Evolutionary conservation across 257 asterid genomes (phyloP), one percentile per base, ranked within the genome.

Genomic region (Nicotiana tabacum): DNA sequence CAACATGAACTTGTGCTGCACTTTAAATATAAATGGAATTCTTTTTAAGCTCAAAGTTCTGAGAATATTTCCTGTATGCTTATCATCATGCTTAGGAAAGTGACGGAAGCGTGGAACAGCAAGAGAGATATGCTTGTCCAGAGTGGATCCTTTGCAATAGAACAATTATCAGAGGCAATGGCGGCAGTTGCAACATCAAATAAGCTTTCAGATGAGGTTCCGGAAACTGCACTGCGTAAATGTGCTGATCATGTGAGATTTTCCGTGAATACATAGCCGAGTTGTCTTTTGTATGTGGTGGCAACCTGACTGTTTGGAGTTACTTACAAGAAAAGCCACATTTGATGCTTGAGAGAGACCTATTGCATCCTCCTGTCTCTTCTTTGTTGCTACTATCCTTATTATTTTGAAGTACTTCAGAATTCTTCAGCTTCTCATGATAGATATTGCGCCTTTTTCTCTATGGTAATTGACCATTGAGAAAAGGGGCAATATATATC

Each of bases 81-180:
- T 70, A 27, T 48, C 15, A 24, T 74, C 79, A 74, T 74, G 79
- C 62, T 78, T 89, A 96, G 99, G 91, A 96, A 91, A 90, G 95
- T 96, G 87, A 96, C 91, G 87, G 99, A 94, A 84, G 99, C 98
- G 39, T 96, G 99, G 99, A 91, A 91, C 83, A 86, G 88, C 64
- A 92, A 93, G 85, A 92, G 85, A 85, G 98, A 87, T 61, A 82
- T 78, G 21, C 91, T 96, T 83, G 78, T 94, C 39, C 81, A 87
- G 84, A 89, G 98, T 87, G 99, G 99, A 78, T 43, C 89, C 12
- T 90, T 89, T 81, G 99, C 98, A 32, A 93, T 96, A 43, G 98
- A 94, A 84, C 99, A 96, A 84, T 89, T 96, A 67, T 90, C 98
- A 24, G 96, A 96, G 85, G 98, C 99, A 43, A 81, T 96, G 83